These are phyloP conservation scores for Fraxinus baroniana DNA, from an alignment of 305 asterid genomes.

Conservation along the genomic window DNA sequence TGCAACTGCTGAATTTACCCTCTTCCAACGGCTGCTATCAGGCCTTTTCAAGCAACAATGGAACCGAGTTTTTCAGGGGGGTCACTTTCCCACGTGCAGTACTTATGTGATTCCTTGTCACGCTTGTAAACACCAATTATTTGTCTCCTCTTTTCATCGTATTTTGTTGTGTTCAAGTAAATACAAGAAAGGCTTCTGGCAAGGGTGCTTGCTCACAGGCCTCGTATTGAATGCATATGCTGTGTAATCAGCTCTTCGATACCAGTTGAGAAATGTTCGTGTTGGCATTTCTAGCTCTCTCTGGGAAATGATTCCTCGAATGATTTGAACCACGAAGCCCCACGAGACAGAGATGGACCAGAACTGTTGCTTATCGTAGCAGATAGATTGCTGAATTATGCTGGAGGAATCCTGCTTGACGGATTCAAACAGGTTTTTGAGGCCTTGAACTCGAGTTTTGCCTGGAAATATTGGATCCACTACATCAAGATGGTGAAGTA, in stretches of 20 bases:
- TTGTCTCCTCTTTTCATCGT: constrained; percentile 55
- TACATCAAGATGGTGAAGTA: constrained; percentile 89
- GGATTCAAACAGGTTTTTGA: constrained; percentile 47
- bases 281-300: constrained; percentile 89
- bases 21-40: constrained; percentile 63
- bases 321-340: constrained; percentile 79
- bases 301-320: constrained; percentile 72
- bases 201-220: constrained; percentile 77
- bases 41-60: constrained; percentile 63
- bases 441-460: constrained; percentile 42
- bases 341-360: constrained; percentile 87
- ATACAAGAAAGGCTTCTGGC: constrained; percentile 79
- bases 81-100: constrained; percentile 64
- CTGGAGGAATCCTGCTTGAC: constrained; percentile 67
- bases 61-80: constrained; percentile 57
- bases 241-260: constrained; percentile 70
- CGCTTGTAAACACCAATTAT: constrained; percentile 64
- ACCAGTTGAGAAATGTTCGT: constrained; percentile 85
- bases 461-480: constrained; percentile 88
- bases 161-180: constrained; percentile 60
- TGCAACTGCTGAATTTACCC: constrained; percentile 37
- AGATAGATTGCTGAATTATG: constrained; percentile 79
- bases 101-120: constrained; percentile 51
- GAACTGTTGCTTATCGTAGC: constrained; percentile 62
- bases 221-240: constrained; percentile 94